Evolutionary conservation across 1,284 basidiomycete species (phyloP), one percentile per base, ranked within the genome.

Genomic region (Omphalotus olearius): DNA sequence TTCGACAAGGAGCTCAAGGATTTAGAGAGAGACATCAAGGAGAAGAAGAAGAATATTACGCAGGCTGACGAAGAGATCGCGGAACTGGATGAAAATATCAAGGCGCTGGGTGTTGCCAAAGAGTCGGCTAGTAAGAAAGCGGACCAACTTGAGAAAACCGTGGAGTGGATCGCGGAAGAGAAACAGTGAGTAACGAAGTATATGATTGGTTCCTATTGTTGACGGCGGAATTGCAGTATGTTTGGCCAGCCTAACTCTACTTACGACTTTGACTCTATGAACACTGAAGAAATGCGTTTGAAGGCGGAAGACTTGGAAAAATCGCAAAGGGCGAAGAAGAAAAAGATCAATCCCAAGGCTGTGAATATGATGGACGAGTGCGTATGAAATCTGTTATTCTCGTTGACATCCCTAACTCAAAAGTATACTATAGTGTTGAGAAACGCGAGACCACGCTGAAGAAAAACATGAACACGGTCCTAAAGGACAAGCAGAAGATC

Each of bases 401-500:
- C 52, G 14, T 25, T 33, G 10, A 7, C 7, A 7, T 23, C 38
- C 23, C 17, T 18, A 47, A 44, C 36, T 28, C 23, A 11, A 28
- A 11, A 2, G 33, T 51, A 10, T 17, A 20, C 16, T 37, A 3
- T 60, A 98, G 93, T 52, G 92, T 96, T 39, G 97, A 99, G 76
- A 98, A 98, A 77, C 89, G 92, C 63, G 96, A 99, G 68, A 70
- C 79, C 0, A 80, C 83, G 18, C 74, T 97, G 51, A 91, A 88
- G 69, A 92, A 91, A 71, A 98, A 93, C 84, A 79, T 98, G 67
- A 67, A 78, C 0, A 94, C 88, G 1, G 95, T 99, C 2, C 70
- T 94, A 62, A 90, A 91, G 63, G 97, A 99, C 70, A 98, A 97
- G 69, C 75, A 84, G 60, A 99, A 98, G 76, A 99, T 99, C 52